Evolutionary conservation across 306 rosid species (phyloP), one percentile per base, ranked within the genome.

Genomic region (Corylus avellana): DNA sequence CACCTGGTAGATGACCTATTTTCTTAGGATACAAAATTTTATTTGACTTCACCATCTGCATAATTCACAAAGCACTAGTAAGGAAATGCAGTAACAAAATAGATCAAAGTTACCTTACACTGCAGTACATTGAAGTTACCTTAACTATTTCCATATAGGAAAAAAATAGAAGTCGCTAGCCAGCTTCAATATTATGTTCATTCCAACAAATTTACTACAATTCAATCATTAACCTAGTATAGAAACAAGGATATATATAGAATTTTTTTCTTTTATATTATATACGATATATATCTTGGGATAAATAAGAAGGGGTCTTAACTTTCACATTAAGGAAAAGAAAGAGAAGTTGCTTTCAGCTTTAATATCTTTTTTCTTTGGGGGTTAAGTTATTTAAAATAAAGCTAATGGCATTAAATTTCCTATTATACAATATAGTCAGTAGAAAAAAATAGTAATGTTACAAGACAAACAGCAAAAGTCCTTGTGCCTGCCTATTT

Each of bases 1-100:
- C 67, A 81, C 85, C 88, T 3, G 81, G 88, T 32, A 85, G 56
- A 47, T 78, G 71, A 66, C 85, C 88, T 14, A 37, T 63, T 59
- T 54, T 75, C 76, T 62, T 72, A 50, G 76, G 69, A 44, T 75
- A 58, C 14, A 75, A 51, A 73, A 78, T 66, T 75, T 64, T 62
- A 49, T 81, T 71, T 22, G 79, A 68, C 17, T 3, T 74, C 47
- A 54, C 17, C 88, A 78, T 81, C 85, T 85, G 83, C 72, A 67
- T 64, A 35, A 68, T 17, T 69, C 57, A 70, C 35, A 81, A 68
- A 63, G 54, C n/a, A 37, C 70, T 2, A 0, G 51, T 18, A 42
- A 67, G 72, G 46, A 50, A 68, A 25, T 7, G 1, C n/a, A 74
- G 51, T 17, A 44, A 42, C 10, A 35, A 77, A 13, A n/a, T 44